Percentiles rank a stretch among this genome's conserved stretches.
Conservation (phyloP, 2,329 filamentous ascomycete species). For the Colletotrichum neosansevieriae region DNA sequence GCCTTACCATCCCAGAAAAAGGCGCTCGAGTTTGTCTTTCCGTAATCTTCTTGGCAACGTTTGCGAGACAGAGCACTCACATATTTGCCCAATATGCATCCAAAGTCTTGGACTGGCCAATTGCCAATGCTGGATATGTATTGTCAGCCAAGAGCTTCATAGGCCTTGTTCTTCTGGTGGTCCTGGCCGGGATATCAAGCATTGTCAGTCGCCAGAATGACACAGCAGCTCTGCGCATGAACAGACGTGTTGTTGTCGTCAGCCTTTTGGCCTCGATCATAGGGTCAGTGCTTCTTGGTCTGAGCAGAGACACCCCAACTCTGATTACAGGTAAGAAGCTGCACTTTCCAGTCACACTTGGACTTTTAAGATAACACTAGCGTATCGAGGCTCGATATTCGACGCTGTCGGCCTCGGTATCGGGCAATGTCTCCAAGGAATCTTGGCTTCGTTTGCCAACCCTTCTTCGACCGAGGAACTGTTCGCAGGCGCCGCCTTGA, state of each 20-base stretch:
- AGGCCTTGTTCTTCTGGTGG: not conserved
- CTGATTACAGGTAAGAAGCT: not conserved
- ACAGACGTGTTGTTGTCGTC: constrained; percentile 4
- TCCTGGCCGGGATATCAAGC: not conserved
- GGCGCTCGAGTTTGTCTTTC: not conserved
- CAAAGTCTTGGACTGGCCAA: constrained; percentile 12
- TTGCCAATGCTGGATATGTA: constrained; percentile 10
- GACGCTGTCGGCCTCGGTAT: not conserved
- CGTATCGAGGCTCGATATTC: not conserved
- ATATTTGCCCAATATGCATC: constrained; percentile 13
- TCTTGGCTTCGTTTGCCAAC: constrained; percentile 4
- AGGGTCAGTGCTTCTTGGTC: not conserved
- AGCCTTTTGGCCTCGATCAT: not conserved
- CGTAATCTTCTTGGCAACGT: not conserved
- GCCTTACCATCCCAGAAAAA: not conserved
- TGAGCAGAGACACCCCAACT: not conserved
- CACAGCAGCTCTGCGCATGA: not conserved
- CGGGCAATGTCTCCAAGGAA: not conserved
- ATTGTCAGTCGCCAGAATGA: not conserved
- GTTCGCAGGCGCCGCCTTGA: constrained; percentile 1
- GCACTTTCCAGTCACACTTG: fast-evolving
- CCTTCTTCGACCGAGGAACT: not conserved
- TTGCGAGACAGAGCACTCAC: not conserved
- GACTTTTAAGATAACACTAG: not conserved
- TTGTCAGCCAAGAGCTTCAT: constrained; percentile 15